Evolutionary conservation across 805 yeast species (phyloP).

Genomic region (Candida chilensis): DNA sequence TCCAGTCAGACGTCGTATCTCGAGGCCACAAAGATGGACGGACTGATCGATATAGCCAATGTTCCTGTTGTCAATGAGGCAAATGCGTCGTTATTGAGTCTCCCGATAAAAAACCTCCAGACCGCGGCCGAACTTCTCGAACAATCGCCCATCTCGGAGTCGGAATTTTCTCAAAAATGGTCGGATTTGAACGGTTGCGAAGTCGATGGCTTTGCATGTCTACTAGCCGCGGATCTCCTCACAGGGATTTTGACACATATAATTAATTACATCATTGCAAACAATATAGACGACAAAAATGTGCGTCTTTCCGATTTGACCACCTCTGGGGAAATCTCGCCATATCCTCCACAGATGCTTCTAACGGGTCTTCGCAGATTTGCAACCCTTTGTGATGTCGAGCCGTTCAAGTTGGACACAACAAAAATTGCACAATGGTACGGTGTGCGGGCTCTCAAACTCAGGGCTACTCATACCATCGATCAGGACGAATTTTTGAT

Average conservation of each 20-base stretch:
- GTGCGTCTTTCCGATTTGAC: no score
- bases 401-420: conserved; percentile 28
- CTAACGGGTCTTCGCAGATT: no score
- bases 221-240: conserved; percentile 10
- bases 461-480: conserved; percentile 9
- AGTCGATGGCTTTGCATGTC: conserved; percentile 30
- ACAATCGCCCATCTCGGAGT: conserved; percentile 21
- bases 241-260: conserved; percentile 8
- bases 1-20: conserved; percentile 18
- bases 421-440: conserved; percentile 46
- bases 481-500: conserved; percentile 47
- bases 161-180: conserved; percentile 44
- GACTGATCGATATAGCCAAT: conserved; percentile 17
- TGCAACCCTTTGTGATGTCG: no score
- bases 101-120: no score
- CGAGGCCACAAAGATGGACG: conserved; percentile 16
- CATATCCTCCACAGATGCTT: no score
- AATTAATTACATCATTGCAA: conserved; percentile 27
- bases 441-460: conserved; percentile 43
- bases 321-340: no score
- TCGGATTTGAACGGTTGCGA: conserved; percentile 44
- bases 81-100: no score
- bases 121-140: no score
- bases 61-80: no score
- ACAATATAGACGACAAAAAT: conserved; percentile 10